phyloP scores from a whole-genome alignment of 148 eudicot species.

The Oxyria digyna region DNA sequence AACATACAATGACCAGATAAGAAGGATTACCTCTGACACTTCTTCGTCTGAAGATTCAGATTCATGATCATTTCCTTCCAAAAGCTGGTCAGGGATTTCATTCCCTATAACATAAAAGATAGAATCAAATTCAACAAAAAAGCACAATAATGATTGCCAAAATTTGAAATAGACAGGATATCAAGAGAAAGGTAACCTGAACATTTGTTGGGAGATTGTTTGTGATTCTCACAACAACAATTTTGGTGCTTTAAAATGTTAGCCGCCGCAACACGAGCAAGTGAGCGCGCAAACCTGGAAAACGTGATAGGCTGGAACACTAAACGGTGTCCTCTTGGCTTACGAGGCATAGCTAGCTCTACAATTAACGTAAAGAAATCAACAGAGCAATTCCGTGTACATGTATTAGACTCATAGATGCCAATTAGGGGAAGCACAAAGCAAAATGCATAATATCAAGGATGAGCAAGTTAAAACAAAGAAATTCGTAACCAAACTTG shows the following conservation, averaged over 20 bases:
- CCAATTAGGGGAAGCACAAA: neutral
- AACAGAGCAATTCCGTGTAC: neutral
- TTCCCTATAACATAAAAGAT: constrained; percentile 14
- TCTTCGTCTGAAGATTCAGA: constrained; percentile 54
- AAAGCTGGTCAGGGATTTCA: constrained; percentile 8
- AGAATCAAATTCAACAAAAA: neutral
- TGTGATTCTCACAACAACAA: constrained; percentile 12
- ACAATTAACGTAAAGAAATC: neutral
- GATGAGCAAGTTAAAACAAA: neutral
- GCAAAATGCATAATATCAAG: neutral
- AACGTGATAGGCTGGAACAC: constrained; percentile 33
- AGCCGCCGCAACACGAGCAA: constrained; percentile 26
- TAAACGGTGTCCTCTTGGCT: constrained; percentile 26
- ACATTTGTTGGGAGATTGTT: constrained; percentile 9
- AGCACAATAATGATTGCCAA: neutral
- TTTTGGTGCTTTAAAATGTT: constrained; percentile 15
- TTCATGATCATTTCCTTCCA: constrained; percentile 15
- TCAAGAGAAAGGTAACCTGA: neutral
- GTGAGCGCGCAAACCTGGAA: constrained; percentile 58
- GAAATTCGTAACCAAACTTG: neutral
- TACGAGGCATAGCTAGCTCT: constrained; percentile 45
- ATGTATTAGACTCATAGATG: neutral
- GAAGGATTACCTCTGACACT: constrained; percentile 41
- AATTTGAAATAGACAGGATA: neutral
- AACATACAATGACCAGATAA: neutral